phyloP scores from a whole-genome alignment of 208 protist species.

The Trypanosoma mega region DNA sequence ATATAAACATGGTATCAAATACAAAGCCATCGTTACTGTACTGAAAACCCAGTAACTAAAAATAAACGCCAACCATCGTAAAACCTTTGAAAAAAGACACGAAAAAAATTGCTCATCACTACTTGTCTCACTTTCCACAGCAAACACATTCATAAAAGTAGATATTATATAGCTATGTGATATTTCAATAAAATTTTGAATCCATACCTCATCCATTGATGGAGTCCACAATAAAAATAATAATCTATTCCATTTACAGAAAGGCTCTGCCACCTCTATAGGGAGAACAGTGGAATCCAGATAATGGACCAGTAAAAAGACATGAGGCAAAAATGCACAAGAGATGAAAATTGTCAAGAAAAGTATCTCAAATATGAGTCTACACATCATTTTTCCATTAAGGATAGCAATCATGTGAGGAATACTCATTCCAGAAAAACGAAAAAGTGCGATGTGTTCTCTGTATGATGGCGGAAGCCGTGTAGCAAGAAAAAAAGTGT shows the following conservation, averaged over 20 bases:
- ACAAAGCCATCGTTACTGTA: conserved; percentile 9
- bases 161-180: background rate
- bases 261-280: background rate
- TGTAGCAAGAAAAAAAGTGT: background rate
- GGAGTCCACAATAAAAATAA: conserved; percentile 2
- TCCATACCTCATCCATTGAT: background rate
- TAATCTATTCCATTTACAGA: conserved; percentile 1
- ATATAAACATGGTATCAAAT: conserved; percentile 5
- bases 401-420: conserved; percentile 9
- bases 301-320: background rate
- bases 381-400: background rate
- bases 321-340: background rate
- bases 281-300: background rate
- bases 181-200: conserved; percentile 1
- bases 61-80: conserved; percentile 7
- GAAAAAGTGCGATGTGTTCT: conserved; percentile 10
- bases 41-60: conserved; percentile 14
- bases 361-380: background rate
- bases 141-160: conserved; percentile 13
- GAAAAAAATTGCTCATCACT: background rate
- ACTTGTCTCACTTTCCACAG: conserved; percentile 5
- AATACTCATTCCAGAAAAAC: background rate
- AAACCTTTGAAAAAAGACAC: background rate
- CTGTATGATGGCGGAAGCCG: conserved; percentile 10
- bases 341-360: background rate